Base-by-base conservation (phyloP, 2,329 filamentous ascomycete genomes). In the Tolypocladium ovalisporum region DNA sequence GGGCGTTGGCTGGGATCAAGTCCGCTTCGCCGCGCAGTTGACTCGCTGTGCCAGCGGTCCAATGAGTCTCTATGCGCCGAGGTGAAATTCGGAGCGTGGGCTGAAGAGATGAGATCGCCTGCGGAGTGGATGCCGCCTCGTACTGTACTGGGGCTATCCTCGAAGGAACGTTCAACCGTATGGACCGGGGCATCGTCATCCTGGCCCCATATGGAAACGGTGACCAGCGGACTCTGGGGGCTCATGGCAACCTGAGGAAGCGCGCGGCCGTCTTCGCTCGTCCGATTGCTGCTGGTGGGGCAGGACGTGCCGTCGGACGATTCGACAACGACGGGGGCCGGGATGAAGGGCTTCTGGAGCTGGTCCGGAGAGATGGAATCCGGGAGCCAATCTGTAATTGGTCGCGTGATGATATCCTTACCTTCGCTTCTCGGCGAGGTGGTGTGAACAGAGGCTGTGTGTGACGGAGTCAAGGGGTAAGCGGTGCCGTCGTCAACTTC, bases 141-240 rank as follows among this genome's bases (percentile, higher is more conserved):
- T 32, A 71, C 63, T 4, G 71, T 72, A 44, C 65, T 67, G 34
- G 72, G 66, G 55, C 65, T 70, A 54, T 74, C 70, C 54, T 70
- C 67, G 37, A 79, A 73, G 8, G 68, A 65, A 17, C 73, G 72
- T 59, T 78, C 76, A 39, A 75, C 61, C 8, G 72, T 68, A 54
- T 73, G 74, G 15, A 73, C 63, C 0, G 69, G 68, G 27, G 64
- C 66, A 39, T 65, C 66, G 47, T 68, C 72, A 56, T 74, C 78
- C 59, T 72, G 74, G 52, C 76, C 79, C 78, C 79, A 84, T 60
- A 80, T 70, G 1, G 81, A 84, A 53, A 84, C 78, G 7, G 76
- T 82, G 24, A 84, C 78, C 34, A 75, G 75, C 8, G 81, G 81
- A 63, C 81, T 83, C 59, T 74, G 76, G 24, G 70, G 66, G 36